A percentile compares a stretch with the other conserved stretches of the same genome.
These are phyloP conservation scores for Strobilomyces confusus DNA, from an alignment of 768 basidiomycete species.

Conservation along the genomic window DNA sequence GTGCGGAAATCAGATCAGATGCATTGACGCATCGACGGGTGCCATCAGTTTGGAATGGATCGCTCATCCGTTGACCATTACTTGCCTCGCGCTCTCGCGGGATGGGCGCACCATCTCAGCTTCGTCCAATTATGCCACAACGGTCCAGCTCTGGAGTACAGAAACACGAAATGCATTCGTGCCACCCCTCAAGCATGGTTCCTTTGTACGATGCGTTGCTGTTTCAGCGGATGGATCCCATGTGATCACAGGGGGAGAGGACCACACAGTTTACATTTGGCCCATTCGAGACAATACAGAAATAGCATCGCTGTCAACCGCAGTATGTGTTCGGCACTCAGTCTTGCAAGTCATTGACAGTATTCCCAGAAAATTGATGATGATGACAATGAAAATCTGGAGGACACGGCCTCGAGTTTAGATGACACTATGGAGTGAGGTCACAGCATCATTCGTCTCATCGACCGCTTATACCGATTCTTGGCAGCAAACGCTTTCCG, in stretches of 20 bases:
- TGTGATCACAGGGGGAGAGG: conserved; percentile 1
- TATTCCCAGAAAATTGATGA: background rate
- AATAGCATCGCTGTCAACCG: background rate
- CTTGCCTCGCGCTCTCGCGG: conserved; percentile 7
- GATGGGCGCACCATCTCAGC: conserved; percentile 9
- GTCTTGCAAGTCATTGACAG: background rate
- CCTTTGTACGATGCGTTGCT: background rate
- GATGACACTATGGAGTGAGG: background rate
- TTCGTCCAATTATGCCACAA: conserved; percentile 9
- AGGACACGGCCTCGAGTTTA: background rate
- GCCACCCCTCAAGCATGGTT: background rate
- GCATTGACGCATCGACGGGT: conserved; percentile 3
- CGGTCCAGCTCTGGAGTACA: conserved; percentile 13
- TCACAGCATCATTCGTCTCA: background rate
- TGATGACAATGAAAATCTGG: background rate
- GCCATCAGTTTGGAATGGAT: background rate
- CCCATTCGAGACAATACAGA: background rate
- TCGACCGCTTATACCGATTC: background rate
- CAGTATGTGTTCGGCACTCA: background rate
- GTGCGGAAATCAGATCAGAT: background rate
- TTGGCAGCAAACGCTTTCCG: background rate
- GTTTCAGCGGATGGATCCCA: conserved; percentile 1
- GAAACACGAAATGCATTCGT: background rate
- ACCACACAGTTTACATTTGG: conserved; percentile 1
- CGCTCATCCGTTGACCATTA: conserved; percentile 7